A percentile compares a stretch with the other conserved stretches of the same genome.
phyloP scores from a whole-genome alignment of 2,329 filamentous ascomycete species.

The Fusarium clavum region DNA sequence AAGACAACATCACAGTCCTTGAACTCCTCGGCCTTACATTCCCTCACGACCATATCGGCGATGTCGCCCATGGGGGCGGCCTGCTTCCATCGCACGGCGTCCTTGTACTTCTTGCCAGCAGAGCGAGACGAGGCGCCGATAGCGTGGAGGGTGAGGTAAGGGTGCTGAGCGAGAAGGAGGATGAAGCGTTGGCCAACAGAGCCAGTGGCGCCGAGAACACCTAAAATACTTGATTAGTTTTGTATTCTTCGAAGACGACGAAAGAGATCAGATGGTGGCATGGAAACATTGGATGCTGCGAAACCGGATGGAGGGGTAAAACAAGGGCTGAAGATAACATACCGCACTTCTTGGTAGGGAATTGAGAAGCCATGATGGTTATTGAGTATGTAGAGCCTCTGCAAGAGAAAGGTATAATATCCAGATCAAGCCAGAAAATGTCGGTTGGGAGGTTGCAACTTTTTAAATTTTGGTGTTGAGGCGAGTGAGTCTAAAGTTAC shows the following conservation, averaged over 20 bases:
- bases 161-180: conserved; percentile 88
- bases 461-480: conserved; percentile 39
- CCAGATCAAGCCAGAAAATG: background rate
- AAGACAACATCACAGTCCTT: conserved; percentile 93
- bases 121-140: conserved; percentile 91
- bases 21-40: conserved; percentile 86
- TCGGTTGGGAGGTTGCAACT: conserved; percentile 7
- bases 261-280: background rate
- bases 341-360: conserved; percentile 70
- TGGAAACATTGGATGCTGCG: conserved; percentile 11
- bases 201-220: conserved; percentile 90
- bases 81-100: conserved; percentile 97
- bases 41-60: conserved; percentile 84
- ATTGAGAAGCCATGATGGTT: conserved; percentile 54
- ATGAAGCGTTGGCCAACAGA: conserved; percentile 97
- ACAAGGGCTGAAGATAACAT: conserved; percentile 44
- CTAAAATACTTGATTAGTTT: conserved; percentile 52
- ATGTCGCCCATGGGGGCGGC: conserved; percentile 82
- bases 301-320: conserved; percentile 29
- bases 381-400: background rate
- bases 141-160: conserved; percentile 85
- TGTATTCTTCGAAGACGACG: background rate
- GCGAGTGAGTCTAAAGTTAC: conserved; percentile 33
- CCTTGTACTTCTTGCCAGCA: conserved; percentile 92
- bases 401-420: background rate